Conservation (phyloP, 129 eudicot genomes). For the Artemisia annua region DNA sequence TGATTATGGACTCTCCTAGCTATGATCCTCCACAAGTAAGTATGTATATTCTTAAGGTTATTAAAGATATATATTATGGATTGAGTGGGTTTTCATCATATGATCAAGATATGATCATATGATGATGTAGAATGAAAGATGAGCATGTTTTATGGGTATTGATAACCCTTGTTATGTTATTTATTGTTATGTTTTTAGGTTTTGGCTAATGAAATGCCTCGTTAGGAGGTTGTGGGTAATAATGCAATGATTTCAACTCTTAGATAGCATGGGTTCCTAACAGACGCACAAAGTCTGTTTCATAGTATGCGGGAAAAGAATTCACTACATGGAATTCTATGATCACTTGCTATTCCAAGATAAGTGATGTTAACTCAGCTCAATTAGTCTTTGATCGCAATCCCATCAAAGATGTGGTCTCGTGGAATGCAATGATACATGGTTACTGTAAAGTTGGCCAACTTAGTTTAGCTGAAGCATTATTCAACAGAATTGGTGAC, state of each 20-base stretch:
- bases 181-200: too few species aligned
- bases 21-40: too few species aligned
- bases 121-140: too few species aligned
- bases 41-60: too few species aligned
- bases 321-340: conserved; percentile 48
- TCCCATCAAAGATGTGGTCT: conserved; percentile 53
- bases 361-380: conserved; percentile 40
- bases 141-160: too few species aligned
- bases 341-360: conserved; percentile 50
- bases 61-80: too few species aligned
- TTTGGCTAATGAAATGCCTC: too few species aligned
- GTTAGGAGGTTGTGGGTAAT: conserved; percentile 42
- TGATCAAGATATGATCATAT: too few species aligned
- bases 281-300: conserved; percentile 35
- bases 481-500: conserved; percentile 14
- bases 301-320: conserved; percentile 41
- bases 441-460: conserved; percentile 26
- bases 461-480: conserved; percentile 35
- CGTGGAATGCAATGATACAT: too few species aligned
- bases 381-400: conserved; percentile 40
- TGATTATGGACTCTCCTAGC: too few species aligned
- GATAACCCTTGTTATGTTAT: too few species aligned
- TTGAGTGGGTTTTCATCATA: too few species aligned
- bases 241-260: conserved; percentile 69
- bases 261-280: conserved; percentile 32